These are phyloP conservation scores for Brasilioporus rufonigricans DNA, from an alignment of 768 basidiomycete species.

Conservation along the genomic window DNA sequence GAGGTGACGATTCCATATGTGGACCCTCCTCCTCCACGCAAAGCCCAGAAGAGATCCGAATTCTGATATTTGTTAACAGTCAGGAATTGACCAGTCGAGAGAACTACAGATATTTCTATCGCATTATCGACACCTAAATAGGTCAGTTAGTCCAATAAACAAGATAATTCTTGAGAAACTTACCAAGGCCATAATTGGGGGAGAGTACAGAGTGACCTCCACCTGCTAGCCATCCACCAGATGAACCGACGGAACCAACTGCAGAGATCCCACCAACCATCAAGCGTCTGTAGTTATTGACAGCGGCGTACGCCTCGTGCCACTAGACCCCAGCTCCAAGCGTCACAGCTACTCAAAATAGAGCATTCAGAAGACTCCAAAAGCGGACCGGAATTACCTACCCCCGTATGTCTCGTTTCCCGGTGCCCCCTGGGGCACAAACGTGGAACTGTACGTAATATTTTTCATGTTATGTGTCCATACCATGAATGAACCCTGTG, in stretches of 20 bases:
- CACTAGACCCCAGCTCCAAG: conserved; percentile 48
- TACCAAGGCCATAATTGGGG: conserved; percentile 44
- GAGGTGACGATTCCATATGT: conserved; percentile 50
- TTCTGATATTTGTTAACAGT: conserved; percentile 34
- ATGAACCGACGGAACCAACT: conserved; percentile 44
- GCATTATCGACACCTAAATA: conserved; percentile 46
- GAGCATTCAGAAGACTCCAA: conserved; percentile 3
- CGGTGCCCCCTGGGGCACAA: conserved; percentile 33
- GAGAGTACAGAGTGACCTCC: conserved; percentile 47
- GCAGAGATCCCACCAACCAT: conserved; percentile 47
- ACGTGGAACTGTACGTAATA: conserved; percentile 33
- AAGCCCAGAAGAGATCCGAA: conserved; percentile 52
- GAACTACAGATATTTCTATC: conserved; percentile 46
- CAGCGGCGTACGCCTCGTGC: conserved; percentile 43
- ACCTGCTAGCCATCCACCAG: conserved; percentile 52
- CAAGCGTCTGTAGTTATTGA: conserved; percentile 36
- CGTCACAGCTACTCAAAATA: conserved; percentile 26
- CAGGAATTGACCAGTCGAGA: conserved; percentile 35
- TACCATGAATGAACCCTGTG: conserved; percentile 37
- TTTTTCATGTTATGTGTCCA: conserved; percentile 45
- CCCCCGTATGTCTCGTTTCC: conserved; percentile 20
- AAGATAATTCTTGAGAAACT: background rate
- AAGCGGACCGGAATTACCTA: conserved; percentile 1
- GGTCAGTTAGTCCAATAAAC: background rate
- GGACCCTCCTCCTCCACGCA: conserved; percentile 51